A percentile compares a stretch with the other conserved stretches of the same genome.
These are phyloP conservation scores for Xenosphaeropsis pyriputrescens DNA, from an alignment of 2,329 filamentous ascomycete genomes.

Conservation along the genomic window DNA sequence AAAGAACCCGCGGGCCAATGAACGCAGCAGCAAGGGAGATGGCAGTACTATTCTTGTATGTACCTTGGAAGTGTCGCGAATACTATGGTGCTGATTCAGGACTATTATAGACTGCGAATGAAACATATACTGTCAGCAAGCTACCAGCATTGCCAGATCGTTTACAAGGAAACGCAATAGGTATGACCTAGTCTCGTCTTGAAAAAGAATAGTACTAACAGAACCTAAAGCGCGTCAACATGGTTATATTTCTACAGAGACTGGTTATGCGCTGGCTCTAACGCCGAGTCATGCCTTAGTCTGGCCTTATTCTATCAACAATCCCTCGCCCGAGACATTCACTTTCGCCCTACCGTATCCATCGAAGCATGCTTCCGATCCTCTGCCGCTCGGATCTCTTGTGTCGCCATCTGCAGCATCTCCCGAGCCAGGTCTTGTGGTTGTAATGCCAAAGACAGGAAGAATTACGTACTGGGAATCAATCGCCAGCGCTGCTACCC, in stretches of 20 bases:
- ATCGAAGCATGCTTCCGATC: constrained; percentile 49
- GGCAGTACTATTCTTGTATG: constrained; percentile 51
- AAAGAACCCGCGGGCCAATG: constrained; percentile 47
- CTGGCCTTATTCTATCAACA: constrained; percentile 71
- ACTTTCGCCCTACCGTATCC: constrained; percentile 66
- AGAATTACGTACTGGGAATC: constrained; percentile 93
- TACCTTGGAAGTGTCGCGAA: constrained; percentile 3
- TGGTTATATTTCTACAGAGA: constrained; percentile 49
- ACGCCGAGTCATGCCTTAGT: constrained; percentile 73
- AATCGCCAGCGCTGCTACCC: constrained; percentile 72
- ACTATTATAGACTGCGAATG: constrained; percentile 56
- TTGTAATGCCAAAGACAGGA: constrained; percentile 72
- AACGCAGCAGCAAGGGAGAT: constrained; percentile 56
- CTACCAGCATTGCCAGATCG: constrained; percentile 70
- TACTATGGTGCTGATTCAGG: constrained; percentile 2
- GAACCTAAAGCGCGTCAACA: constrained; percentile 40
- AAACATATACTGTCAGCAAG: constrained; percentile 74
- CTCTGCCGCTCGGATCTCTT: constrained; percentile 69
- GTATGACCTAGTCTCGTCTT: constrained; percentile 29
- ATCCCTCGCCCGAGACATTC: constrained; percentile 60
- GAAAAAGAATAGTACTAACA: not conserved
- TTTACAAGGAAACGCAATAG: constrained; percentile 48
- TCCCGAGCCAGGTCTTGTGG: constrained; percentile 73
- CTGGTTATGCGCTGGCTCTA: constrained; percentile 64
- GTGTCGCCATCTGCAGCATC: constrained; percentile 65